Evolutionary conservation across 2,329 filamentous ascomycete genomes (phyloP).

Genomic region (Sporothrix brasiliensis): DNA sequence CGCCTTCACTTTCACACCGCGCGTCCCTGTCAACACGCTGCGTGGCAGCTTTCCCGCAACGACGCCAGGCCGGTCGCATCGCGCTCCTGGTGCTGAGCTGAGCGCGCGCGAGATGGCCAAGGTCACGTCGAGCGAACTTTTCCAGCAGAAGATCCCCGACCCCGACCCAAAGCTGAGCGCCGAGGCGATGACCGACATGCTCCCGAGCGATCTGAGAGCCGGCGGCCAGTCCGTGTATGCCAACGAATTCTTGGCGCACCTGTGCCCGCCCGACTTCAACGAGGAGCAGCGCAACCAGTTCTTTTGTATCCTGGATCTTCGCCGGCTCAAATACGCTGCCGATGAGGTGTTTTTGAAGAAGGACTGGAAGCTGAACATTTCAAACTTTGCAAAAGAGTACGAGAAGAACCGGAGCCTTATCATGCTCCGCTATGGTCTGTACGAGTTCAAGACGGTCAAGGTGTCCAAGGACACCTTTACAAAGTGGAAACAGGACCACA

Average conservation of each 20-base stretch:
- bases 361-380: constrained; percentile 64
- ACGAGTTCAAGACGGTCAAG: constrained; percentile 65
- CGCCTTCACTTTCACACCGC: constrained; percentile 50
- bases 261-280: constrained; percentile 60
- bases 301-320: constrained; percentile 64
- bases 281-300: constrained; percentile 64
- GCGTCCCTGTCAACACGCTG: constrained; percentile 49
- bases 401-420: constrained; percentile 66
- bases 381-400: constrained; percentile 66
- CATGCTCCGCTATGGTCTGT: constrained; percentile 63
- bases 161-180: constrained; percentile 60
- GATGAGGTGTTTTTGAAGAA: constrained; percentile 63
- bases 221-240: constrained; percentile 61
- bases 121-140: constrained; percentile 55
- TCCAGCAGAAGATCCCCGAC: constrained; percentile 61
- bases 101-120: constrained; percentile 55
- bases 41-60: constrained; percentile 54
- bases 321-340: constrained; percentile 63
- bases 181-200: constrained; percentile 56
- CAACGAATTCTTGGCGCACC: constrained; percentile 60
- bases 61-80: constrained; percentile 51
- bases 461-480: constrained; percentile 60
- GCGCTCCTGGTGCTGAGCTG: constrained; percentile 52
- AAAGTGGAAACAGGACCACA: constrained; percentile 61
- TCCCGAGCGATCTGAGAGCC: constrained; percentile 55